Conservation (phyloP, 768 basidiomycete genomes). For the Mycena latifolia region DNA sequence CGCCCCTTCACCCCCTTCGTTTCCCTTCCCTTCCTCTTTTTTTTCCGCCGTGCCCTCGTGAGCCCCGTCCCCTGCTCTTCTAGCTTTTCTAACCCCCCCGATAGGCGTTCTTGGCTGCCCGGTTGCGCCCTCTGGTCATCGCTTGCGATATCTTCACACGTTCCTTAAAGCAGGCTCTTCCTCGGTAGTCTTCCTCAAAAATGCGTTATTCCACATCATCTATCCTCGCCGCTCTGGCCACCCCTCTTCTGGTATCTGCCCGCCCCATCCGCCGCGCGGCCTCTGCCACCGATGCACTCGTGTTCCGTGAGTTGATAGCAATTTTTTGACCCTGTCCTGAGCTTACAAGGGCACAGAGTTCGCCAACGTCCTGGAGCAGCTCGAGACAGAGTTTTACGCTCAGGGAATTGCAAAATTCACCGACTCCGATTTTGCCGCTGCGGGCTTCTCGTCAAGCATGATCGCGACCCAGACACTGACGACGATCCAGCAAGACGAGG, state of each 20-base stretch:
- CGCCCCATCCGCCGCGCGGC: slow-evolving; percentile 59
- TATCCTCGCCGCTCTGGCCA: slow-evolving; percentile 52
- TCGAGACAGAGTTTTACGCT: slow-evolving; percentile 78
- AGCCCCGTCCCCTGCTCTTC: neutral
- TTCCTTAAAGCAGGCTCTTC: slow-evolving; percentile 48
- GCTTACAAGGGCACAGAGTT: slow-evolving; percentile 64
- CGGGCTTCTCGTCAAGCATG: slow-evolving; percentile 70
- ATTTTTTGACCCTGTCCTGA: neutral
- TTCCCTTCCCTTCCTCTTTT: slow-evolving; percentile 45
- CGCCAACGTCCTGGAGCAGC: slow-evolving; percentile 79
- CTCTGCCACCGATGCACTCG: slow-evolving; percentile 61
- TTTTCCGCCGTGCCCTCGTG: slow-evolving; percentile 28
- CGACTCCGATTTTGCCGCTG: slow-evolving; percentile 69
- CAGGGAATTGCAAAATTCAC: slow-evolving; percentile 77
- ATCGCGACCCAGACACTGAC: slow-evolving; percentile 73
- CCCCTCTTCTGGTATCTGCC: slow-evolving; percentile 60
- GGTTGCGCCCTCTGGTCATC: slow-evolving; percentile 65
- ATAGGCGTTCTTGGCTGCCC: slow-evolving; percentile 72
- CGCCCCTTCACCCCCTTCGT: slow-evolving; percentile 42
- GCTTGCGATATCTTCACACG: slow-evolving; percentile 37
- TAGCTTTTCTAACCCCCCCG: neutral
- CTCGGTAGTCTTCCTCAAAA: slow-evolving; percentile 48
- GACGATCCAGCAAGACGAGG: slow-evolving; percentile 72
- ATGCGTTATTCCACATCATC: slow-evolving; percentile 63
- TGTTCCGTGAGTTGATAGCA: slow-evolving; percentile 64